Percentiles rank a stretch among this genome's conserved stretches.
Conservation (phyloP, 2,329 filamentous ascomycete species). For the Cordyceps cicadae region DNA sequence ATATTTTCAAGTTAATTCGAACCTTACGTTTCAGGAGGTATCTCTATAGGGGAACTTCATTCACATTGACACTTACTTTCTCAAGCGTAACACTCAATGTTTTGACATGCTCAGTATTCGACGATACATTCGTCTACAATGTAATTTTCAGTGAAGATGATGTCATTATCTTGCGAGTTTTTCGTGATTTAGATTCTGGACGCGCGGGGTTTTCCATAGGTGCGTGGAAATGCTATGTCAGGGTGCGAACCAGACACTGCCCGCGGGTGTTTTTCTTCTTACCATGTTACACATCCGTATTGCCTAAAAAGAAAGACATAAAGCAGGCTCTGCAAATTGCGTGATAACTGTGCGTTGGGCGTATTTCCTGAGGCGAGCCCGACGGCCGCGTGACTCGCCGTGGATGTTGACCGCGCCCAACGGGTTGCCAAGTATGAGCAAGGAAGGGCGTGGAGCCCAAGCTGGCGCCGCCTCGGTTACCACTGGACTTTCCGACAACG, state of each 20-base stretch:
- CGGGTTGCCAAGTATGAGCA: neutral
- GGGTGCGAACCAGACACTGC: neutral
- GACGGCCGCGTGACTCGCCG: neutral
- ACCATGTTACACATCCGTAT: neutral
- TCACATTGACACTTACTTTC: too few relatives aligned
- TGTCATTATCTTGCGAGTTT: neutral
- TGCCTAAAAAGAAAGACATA: neutral
- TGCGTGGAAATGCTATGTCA: too few relatives aligned
- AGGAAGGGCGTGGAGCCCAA: constrained; percentile 8
- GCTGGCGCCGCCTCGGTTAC: neutral
- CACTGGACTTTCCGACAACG: neutral
- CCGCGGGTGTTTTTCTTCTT: neutral
- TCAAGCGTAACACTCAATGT: too few relatives aligned
- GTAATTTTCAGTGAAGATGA: neutral
- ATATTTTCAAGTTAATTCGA: too few relatives aligned
- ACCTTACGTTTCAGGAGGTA: too few relatives aligned
- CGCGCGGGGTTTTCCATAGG: neutral
- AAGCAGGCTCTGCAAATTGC: neutral
- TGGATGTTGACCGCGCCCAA: neutral
- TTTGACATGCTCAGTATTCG: too few relatives aligned
- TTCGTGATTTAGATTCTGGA: neutral
- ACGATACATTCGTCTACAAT: neutral
- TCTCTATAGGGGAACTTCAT: too few relatives aligned
- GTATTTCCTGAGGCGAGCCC: neutral
- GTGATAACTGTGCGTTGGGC: neutral